Base-by-base conservation (phyloP, 2,329 filamentous ascomycete genomes). In the Nemania sp. region DNA sequence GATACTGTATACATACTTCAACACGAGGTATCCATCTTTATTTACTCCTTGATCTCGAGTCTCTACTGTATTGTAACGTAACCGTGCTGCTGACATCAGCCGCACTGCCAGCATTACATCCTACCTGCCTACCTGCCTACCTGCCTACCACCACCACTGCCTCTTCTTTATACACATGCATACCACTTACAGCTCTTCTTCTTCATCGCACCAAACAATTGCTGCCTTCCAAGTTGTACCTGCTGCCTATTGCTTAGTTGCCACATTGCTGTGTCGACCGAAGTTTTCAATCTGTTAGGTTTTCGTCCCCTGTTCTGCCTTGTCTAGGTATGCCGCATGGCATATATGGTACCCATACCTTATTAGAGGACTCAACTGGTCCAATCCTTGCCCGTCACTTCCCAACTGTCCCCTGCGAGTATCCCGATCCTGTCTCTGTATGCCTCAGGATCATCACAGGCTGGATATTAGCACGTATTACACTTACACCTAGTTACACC, bases 81-180 rank as follows among this genome's bases (percentile, higher is more conserved):
- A 61, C 62, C 26, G 51, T 35, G 45, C 52, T 54, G 66, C 61
- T 68, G 55, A 68, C 66, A 61, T 68, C 66, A 68, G 66, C 66
- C 45, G 65, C 52, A 59, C 41, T 43, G 27, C 56, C 49, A 26
- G 43, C 65, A 27, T 53, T 49, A 35, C 57, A 51, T 41, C 18
- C 52, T 55, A 15, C 22, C 27, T 38, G 20, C 52, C n/a, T 35
- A 15, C 52, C 52, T 55, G 29, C 8, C 27, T 38, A 22, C 52
- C n/a, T 35, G 26, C 51, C 38, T 55, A 8, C 38, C 38, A n/a
- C n/a, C n/a, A n/a, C n/a, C n/a, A n/a, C n/a, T n/a, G n/a, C n/a
- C n/a, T n/a, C 32, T 5, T 27, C 22, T 49, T 24, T 22, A 24
- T 49, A 35, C 32, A 11, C 11, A 35, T 35, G 18, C n/a, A 15